Evolutionary conservation across 495 filamentous ascomycete genomes (phyloP).

Genomic region (Annulohypoxylon stygium): DNA sequence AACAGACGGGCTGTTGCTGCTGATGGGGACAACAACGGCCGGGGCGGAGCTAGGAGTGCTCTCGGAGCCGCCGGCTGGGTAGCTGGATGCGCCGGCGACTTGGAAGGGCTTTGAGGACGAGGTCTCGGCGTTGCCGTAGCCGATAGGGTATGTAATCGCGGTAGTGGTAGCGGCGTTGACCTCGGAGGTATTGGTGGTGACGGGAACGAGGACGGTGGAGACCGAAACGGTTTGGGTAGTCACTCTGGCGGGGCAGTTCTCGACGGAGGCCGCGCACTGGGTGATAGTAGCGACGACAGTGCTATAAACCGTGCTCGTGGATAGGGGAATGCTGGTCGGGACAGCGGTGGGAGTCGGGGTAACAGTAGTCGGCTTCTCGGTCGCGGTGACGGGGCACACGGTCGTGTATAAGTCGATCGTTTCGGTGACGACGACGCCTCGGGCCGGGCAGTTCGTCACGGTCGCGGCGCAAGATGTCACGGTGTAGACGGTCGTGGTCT

Average conservation of each 20-base stretch:
- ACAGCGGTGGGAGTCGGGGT: not conserved
- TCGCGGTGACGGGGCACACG: slow-evolving; percentile 58
- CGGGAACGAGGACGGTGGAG: slow-evolving; percentile 31
- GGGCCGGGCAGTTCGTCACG: slow-evolving; percentile 65
- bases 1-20: not conserved
- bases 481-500: slow-evolving; percentile 66
- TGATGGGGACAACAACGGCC: not conserved
- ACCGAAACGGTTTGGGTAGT: slow-evolving; percentile 57
- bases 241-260: slow-evolving; percentile 66
- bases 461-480: slow-evolving; percentile 66
- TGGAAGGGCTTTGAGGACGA: slow-evolving; percentile 29
- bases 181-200: slow-evolving; percentile 11
- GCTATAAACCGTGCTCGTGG: slow-evolving; percentile 64
- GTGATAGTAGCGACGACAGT: slow-evolving; percentile 69
- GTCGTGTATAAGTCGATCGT: slow-evolving; percentile 56
- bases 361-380: slow-evolving; percentile 39
- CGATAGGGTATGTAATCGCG: slow-evolving; percentile 13
- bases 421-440: slow-evolving; percentile 54
- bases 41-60: not conserved
- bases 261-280: slow-evolving; percentile 67
- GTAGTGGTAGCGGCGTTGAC: slow-evolving; percentile 6
- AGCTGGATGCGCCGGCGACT: slow-evolving; percentile 28
- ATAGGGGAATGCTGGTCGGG: slow-evolving; percentile 38
- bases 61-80: slow-evolving; percentile 5
- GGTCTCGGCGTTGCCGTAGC: slow-evolving; percentile 12